Evolutionary conservation across 2,329 filamentous ascomycete genomes (phyloP).

Genomic region (Penicillium capsulatum): DNA sequence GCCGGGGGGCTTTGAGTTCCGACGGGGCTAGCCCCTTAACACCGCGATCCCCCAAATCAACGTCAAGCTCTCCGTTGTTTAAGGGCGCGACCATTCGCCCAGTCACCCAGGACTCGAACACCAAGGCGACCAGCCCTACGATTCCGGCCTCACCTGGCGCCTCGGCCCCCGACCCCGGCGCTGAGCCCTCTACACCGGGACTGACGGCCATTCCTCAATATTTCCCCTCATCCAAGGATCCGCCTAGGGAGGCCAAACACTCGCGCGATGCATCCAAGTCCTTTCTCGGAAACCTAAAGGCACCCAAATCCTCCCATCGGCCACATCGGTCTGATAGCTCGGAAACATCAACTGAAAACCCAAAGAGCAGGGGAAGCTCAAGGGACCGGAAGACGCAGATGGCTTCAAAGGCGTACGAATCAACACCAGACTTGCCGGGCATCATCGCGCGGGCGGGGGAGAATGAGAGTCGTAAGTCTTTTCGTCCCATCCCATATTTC

Average conservation of each 20-base stretch:
- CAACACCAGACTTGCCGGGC: constrained; percentile 41
- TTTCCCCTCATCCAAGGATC: constrained; percentile 41
- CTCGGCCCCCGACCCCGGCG: constrained; percentile 15
- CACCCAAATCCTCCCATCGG: constrained; percentile 43
- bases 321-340: constrained; percentile 41
- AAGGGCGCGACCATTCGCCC: constrained; percentile 41
- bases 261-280: constrained; percentile 44
- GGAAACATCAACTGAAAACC: constrained; percentile 33
- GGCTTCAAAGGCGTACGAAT: constrained; percentile 38
- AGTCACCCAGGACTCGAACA: constrained; percentile 36
- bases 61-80: constrained; percentile 35
- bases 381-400: constrained; percentile 40
- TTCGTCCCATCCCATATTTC: neutral
- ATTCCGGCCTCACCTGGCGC: constrained; percentile 28
- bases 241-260: constrained; percentile 32
- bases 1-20: constrained; percentile 34
- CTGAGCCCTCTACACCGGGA: constrained; percentile 38
- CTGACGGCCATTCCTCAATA: constrained; percentile 46
- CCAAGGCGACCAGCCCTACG: constrained; percentile 27
- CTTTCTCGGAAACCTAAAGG: constrained; percentile 47
- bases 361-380: constrained; percentile 43
- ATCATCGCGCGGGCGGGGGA: constrained; percentile 27
- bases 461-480: constrained; percentile 27
- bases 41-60: constrained; percentile 37
- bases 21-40: constrained; percentile 35